Base-by-base conservation (phyloP, 2,329 filamentous ascomycete species). In the Coleophoma crateriformis region DNA sequence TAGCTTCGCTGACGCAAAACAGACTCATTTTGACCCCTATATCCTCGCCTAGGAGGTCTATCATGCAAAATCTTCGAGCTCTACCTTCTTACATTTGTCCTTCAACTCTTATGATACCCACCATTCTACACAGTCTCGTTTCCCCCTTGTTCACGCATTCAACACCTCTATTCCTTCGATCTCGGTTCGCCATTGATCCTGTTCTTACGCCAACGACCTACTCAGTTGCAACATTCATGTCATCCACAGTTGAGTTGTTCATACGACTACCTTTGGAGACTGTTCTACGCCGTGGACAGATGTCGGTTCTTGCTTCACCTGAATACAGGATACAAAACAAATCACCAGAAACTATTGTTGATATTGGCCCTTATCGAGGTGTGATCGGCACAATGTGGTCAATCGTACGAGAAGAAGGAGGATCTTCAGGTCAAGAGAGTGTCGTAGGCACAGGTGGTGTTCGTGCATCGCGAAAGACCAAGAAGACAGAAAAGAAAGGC, bases 261-360 rank as follows among this genome's bases (percentile, higher is more conserved):
- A 69, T 96, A 57, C 91, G 92, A 62, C 81, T 97, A 12, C 94
- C 94, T 0, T 75, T 97, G 4, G 94, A 99, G 69, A 97, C 92
- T 1, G 87, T 96, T 14, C 78, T 97, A 7, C 85, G 94, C 44
- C 82, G 94, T 52, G 92, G 89, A 5, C 94, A 99, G 68, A 85
- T 94, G 51, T 76, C 84, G 2, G 82, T 90, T 1, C 76, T 89
- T 42, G 44, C 77, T 14, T 75, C 76, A 13, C 75, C 77, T 1
- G 61, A 70, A 11, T 78, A 81, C 49, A 78, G 81, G 33, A 55
- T 72, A 34, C 67, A 64, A 20, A 35, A 37, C 44, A 68, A 47
- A 59, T 73, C 68, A 44, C 64, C 88, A 42, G 83, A 89, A 49
- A 90, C 89, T 0, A 84, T 96, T 48, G 83, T 97, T 1, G 83